Evolutionary conservation across 345 rosid species (phyloP), one percentile per base, ranked within the genome.

Genomic region (Bretschneidera sinensis): DNA sequence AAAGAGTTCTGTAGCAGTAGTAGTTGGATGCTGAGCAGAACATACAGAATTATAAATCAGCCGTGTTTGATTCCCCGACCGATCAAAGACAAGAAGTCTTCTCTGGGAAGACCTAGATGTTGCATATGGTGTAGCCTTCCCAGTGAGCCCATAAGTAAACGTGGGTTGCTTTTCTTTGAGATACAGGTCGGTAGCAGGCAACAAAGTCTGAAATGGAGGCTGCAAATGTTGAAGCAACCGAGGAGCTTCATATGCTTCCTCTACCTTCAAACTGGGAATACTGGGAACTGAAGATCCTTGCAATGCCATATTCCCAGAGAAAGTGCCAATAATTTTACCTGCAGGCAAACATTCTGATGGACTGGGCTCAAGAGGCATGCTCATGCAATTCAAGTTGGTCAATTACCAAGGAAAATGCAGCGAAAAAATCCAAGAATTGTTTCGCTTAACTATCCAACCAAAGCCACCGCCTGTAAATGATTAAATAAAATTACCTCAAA

Each of bases 21-120:
- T 35, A 51, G 75, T 59, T 60, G 80, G 84, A 65, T 43, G 45
- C 58, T 56, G 63, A 51, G 63, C 65, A 60, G 71, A 33, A 68
- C 55, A 68, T 35, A 70, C 61, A 51, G 84, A 76, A 57, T 74
- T 82, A 28, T 63, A 77, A 34, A 87, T 45, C 49, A 92, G 65
- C 71, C 74, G 82, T 25, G 88, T 83, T 63, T 79, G 85, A 60
- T 75, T 81, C 61, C 91, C 88, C 16, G 87, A 79, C 64, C 79
- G 96, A 71, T 89, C 96, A 56, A 89, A 85, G 35, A 87, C 74
- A 52, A 81, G 55, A 21, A 77, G 72, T 55, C 79, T 67, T 65
- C 78, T 86, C 58, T 78, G 78, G n/a, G 64, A 58, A 62, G 77
- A 68, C 64, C 70, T 74, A 21, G 72, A 71, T 22, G 67, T 66